Evolutionary conservation across 1,284 basidiomycete genomes (phyloP).

Genomic region (Phellinidium pouzarii): DNA sequence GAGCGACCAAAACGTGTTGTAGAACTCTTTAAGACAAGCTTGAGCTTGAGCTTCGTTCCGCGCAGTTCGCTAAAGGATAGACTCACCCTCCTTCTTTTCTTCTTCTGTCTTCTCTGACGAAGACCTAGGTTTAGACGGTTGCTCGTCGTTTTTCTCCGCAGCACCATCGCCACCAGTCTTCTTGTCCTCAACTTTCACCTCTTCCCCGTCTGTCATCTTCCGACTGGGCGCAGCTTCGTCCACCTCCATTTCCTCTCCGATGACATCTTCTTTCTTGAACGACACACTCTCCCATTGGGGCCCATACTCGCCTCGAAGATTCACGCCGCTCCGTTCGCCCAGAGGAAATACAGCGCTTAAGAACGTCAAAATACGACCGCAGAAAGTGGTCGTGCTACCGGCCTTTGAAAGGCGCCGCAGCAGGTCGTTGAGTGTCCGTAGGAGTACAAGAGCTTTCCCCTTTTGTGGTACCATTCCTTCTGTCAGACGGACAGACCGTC

Average conservation of each 20-base stretch:
- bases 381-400: constrained; percentile 76
- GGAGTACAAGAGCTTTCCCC: constrained; percentile 78
- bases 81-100: constrained; percentile 55
- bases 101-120: constrained; percentile 30
- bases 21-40: constrained; percentile 70
- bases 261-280: constrained; percentile 28
- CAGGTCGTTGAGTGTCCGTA: constrained; percentile 83
- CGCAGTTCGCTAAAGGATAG: constrained; percentile 2
- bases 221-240: constrained; percentile 23
- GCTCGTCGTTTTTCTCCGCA: constrained; percentile 18
- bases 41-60: background rate
- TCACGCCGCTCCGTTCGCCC: constrained; percentile 86
- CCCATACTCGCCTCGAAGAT: constrained; percentile 79
- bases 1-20: constrained; percentile 79
- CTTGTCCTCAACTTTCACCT: constrained; percentile 34
- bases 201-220: constrained; percentile 36
- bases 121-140: constrained; percentile 3
- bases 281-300: constrained; percentile 67
- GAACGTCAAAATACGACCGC: constrained; percentile 83
- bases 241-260: constrained; percentile 27
- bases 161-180: constrained; percentile 31
- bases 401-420: constrained; percentile 79
- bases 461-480: constrained; percentile 74
- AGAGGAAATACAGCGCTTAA: constrained; percentile 81
- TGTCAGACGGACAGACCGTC: constrained; percentile 56